Evolutionary conservation across 495 filamentous ascomycete genomes (phyloP).

Genomic region (Glarea lozoyensis): DNA sequence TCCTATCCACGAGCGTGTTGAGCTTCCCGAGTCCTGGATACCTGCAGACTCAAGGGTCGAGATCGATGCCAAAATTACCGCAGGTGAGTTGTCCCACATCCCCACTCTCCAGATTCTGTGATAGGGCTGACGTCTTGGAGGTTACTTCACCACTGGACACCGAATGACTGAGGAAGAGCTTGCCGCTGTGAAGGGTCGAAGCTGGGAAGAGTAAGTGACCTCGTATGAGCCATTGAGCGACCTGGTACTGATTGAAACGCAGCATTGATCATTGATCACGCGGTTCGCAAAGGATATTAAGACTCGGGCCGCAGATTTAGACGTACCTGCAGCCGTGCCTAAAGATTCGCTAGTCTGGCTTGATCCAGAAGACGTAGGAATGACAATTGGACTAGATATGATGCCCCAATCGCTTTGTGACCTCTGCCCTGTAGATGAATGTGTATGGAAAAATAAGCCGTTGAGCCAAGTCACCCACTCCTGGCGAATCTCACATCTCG

Average conservation of each 20-base stretch:
- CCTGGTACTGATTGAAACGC: conserved; percentile 22
- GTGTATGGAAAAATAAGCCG: neutral
- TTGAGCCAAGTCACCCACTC: too few relatives aligned
- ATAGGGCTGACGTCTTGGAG: conserved; percentile 31
- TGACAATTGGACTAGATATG: neutral
- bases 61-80: conserved; percentile 97
- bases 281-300: conserved; percentile 7
- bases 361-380: neutral
- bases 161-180: conserved; percentile 83
- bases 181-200: conserved; percentile 73
- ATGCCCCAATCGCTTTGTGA: too few relatives aligned
- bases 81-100: conserved; percentile 57
- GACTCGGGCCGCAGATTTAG: conserved; percentile 1
- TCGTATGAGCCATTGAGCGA: conserved; percentile 2
- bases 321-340: conserved; percentile 19
- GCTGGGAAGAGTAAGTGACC: conserved; percentile 76
- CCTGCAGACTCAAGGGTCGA: conserved; percentile 92
- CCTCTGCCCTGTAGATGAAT: neutral
- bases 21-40: conserved; percentile 90
- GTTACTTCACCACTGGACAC: conserved; percentile 83
- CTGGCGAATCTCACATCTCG: neutral
- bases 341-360: neutral
- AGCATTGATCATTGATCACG: conserved; percentile 39
- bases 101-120: conserved; percentile 1
- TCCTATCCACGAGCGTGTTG: conserved; percentile 84